Percentiles rank a stretch among this genome's conserved stretches.
These are phyloP conservation scores for Dryadomyces quercus-mongolicae DNA, from an alignment of 2,329 filamentous ascomycete genomes.

Conservation along the genomic window DNA sequence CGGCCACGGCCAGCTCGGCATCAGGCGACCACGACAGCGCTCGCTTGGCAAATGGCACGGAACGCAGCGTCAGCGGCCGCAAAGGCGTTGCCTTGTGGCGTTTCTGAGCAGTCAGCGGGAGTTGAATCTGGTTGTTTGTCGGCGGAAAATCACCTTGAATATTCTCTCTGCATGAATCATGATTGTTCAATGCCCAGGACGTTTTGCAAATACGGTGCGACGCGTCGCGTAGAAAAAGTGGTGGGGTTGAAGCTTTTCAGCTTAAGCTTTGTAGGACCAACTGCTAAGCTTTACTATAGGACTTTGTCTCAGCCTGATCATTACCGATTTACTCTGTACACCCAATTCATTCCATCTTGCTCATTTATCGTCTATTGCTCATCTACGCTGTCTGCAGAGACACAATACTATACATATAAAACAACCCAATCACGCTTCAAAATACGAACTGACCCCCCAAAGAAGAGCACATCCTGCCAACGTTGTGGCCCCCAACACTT, in stretches of 20 bases:
- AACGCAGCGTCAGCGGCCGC: slow-evolving; percentile 20
- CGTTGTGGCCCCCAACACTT: slow-evolving; percentile 47
- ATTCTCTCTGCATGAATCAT: not conserved
- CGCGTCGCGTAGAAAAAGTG: not conserved
- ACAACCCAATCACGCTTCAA: slow-evolving; percentile 21
- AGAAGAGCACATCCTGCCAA: slow-evolving; percentile 48
- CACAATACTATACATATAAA: not conserved
- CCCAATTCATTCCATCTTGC: too few relatives aligned
- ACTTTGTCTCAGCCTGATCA: too few relatives aligned
- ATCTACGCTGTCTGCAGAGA: too few relatives aligned
- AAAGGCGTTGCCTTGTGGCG: slow-evolving; percentile 22
- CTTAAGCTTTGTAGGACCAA: too few relatives aligned
- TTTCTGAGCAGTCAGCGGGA: not conserved
- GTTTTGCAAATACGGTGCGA: not conserved
- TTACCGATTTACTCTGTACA: too few relatives aligned
- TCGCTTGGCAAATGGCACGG: slow-evolving; percentile 19
- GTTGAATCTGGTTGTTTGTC: not conserved
- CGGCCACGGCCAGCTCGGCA: slow-evolving; percentile 42
- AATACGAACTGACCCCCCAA: slow-evolving; percentile 44
- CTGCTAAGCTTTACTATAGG: too few relatives aligned
- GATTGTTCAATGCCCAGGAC: too few relatives aligned
- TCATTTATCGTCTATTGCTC: too few relatives aligned
- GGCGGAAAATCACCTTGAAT: not conserved
- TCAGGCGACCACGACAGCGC: slow-evolving; percentile 43
- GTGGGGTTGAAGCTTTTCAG: too few relatives aligned